These are phyloP conservation scores for Taiozyma sp. DNA, from an alignment of 1,139 yeast species.

Conservation along the genomic window DNA sequence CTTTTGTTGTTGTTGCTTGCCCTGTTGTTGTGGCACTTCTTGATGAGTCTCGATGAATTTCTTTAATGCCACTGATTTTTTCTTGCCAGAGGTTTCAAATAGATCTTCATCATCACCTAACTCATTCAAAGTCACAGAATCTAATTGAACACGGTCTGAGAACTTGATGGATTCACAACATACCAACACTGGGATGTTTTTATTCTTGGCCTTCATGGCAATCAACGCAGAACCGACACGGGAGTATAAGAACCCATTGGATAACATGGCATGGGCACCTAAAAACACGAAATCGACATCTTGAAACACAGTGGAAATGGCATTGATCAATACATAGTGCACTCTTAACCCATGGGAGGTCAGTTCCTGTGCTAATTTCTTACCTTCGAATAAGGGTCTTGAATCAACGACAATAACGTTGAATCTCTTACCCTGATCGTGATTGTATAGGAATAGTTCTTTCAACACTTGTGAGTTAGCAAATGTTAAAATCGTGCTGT, in stretches of 20 bases:
- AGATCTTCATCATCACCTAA: slow-evolving; percentile 81
- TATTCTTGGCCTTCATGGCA: slow-evolving; percentile 84
- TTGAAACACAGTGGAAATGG: slow-evolving; percentile 72
- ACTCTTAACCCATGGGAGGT: slow-evolving; percentile 54
- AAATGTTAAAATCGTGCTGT: slow-evolving; percentile 78
- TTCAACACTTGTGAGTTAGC: slow-evolving; percentile 85
- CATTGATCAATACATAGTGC: slow-evolving; percentile 72
- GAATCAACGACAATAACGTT: slow-evolving; percentile 87
- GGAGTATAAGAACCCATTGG: slow-evolving; percentile 89
- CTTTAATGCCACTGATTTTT: slow-evolving; percentile 60
- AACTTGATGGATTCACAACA: slow-evolving; percentile 95
- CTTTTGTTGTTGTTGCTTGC: slow-evolving; percentile 16
- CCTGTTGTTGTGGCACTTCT: slow-evolving; percentile 21
- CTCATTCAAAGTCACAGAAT: slow-evolving; percentile 90
- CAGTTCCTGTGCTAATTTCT: slow-evolving; percentile 59
- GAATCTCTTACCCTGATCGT: slow-evolving; percentile 57
- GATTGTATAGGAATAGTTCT: slow-evolving; percentile 68
- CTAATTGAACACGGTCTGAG: slow-evolving; percentile 92
- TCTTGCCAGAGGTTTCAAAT: slow-evolving; percentile 41
- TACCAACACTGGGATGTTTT: slow-evolving; percentile 89
- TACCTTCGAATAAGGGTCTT: slow-evolving; percentile 95
- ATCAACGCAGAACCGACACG: slow-evolving; percentile 94
- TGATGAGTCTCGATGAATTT: slow-evolving; percentile 50
- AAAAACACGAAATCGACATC: slow-evolving; percentile 79
- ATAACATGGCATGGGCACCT: slow-evolving; percentile 96